phyloP scores from a whole-genome alignment of 1,139 yeast genomes.

The Yamadazyma triangularis region DNA sequence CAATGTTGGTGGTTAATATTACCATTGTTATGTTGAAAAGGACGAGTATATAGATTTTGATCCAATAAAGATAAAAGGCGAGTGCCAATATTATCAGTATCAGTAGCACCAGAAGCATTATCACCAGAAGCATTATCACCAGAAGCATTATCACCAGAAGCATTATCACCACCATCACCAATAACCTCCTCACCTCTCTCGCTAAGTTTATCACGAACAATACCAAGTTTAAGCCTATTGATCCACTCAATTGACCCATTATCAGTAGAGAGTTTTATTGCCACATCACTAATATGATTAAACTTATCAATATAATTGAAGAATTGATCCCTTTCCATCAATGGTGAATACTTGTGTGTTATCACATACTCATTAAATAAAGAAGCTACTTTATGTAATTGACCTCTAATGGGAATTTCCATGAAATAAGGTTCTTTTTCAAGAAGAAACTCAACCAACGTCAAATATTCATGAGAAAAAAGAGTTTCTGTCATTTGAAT shows the following conservation, averaged over 20 bases:
- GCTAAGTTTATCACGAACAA: slow-evolving; percentile 16
- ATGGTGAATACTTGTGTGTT: neutral
- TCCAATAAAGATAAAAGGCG: neutral
- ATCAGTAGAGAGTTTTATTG: slow-evolving; percentile 13
- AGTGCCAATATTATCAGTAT: slow-evolving; percentile 2
- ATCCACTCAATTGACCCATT: slow-evolving; percentile 1
- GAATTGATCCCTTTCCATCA: slow-evolving; percentile 8
- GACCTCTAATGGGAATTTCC: slow-evolving; percentile 16
- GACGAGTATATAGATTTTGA: slow-evolving; percentile 1
- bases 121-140: too few relatives aligned
- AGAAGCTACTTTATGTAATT: slow-evolving; percentile 14
- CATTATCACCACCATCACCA: slow-evolving; percentile 12
- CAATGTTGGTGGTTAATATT: neutral
- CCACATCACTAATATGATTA: slow-evolving; percentile 20
- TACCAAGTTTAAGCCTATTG: slow-evolving; percentile 2
- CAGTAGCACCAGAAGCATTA: too few relatives aligned
- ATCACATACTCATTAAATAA: slow-evolving; percentile 11
- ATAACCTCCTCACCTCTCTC: too few relatives aligned
- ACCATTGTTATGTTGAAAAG: too few relatives aligned
- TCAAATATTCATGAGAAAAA: slow-evolving; percentile 13
- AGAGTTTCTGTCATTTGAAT: too few relatives aligned
- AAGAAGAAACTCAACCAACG: slow-evolving; percentile 14
- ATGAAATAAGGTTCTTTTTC: slow-evolving; percentile 8
- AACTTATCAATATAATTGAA: slow-evolving; percentile 15
- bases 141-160: neutral